Conservation (phyloP, 345 rosid genomes). For the Brassica carinata region DNA sequence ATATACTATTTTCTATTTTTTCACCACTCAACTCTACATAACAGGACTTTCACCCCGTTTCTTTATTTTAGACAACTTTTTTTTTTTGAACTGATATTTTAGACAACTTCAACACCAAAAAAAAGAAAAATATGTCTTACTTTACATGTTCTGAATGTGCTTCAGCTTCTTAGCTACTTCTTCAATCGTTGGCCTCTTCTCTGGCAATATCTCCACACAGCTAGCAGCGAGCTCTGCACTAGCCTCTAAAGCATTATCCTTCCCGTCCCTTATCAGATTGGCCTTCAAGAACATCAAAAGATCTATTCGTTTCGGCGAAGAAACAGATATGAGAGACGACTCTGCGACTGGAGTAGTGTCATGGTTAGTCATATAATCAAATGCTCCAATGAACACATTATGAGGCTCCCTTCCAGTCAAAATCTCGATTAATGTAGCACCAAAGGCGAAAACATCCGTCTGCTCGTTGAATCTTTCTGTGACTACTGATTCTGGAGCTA, state of each 20-base stretch:
- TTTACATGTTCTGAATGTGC: constrained; percentile 9
- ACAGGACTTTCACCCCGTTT: too few relatives aligned
- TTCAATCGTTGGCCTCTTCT: constrained; percentile 15
- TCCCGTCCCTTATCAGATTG: constrained; percentile 5
- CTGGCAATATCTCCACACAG: constrained; percentile 11
- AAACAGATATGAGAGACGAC: background rate
- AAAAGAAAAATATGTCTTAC: too few relatives aligned
- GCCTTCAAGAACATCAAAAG: constrained; percentile 21
- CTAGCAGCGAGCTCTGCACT: constrained; percentile 16
- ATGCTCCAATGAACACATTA: constrained; percentile 20
- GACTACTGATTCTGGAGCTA: constrained; percentile 15
- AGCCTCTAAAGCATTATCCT: constrained; percentile 1
- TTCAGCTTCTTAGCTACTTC: constrained; percentile 15
- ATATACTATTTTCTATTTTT: too few relatives aligned
- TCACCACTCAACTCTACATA: too few relatives aligned
- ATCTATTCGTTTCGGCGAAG: constrained; percentile 2
- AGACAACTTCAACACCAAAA: too few relatives aligned
- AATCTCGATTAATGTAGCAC: constrained; percentile 18
- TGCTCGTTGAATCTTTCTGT: constrained; percentile 12
- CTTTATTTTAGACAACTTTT: too few relatives aligned
- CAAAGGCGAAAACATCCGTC: constrained; percentile 28
- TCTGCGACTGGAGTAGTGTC: background rate
- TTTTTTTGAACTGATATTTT: too few relatives aligned
- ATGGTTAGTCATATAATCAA: background rate
- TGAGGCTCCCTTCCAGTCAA: constrained; percentile 2